A percentile compares a stretch with the other conserved stretches of the same genome.
These are phyloP conservation scores for Leccinum longicurvipes DNA, from an alignment of 768 basidiomycete genomes.

Conservation along the genomic window DNA sequence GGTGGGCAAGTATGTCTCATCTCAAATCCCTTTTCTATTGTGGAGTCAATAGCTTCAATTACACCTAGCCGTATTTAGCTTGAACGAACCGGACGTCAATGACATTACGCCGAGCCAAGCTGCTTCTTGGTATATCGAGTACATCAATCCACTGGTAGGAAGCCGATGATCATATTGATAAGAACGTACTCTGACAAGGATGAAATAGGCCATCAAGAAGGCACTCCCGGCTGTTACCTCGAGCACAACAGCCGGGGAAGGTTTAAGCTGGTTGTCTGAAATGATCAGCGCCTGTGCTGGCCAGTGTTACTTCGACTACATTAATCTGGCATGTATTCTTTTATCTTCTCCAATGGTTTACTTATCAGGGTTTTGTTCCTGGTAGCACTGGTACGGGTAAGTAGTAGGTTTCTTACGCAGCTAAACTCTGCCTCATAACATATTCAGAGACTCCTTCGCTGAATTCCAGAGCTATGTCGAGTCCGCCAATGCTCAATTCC, in stretches of 20 bases:
- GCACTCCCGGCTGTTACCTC: slow-evolving; percentile 38
- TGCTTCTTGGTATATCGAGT: slow-evolving; percentile 34
- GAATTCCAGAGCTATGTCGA: slow-evolving; percentile 30
- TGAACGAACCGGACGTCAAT: slow-evolving; percentile 37
- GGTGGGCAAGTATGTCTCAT: slow-evolving; percentile 30
- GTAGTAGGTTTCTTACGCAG: neutral
- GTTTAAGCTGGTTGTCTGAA: slow-evolving; percentile 34
- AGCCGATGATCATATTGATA: neutral
- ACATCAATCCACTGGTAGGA: slow-evolving; percentile 36
- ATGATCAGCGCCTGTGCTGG: slow-evolving; percentile 36
- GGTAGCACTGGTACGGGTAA: slow-evolving; percentile 31
- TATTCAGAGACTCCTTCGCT: slow-evolving; percentile 22
- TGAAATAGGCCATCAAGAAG: slow-evolving; percentile 33
- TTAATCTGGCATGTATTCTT: slow-evolving; percentile 29
- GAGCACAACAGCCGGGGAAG: slow-evolving; percentile 30
- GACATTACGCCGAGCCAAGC: slow-evolving; percentile 28
- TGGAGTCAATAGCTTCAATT: neutral
- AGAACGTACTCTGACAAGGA: neutral
- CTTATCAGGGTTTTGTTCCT: neutral
- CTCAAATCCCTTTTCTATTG: too few relatives aligned
- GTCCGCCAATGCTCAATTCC: slow-evolving; percentile 27
- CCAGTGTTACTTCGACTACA: slow-evolving; percentile 34
- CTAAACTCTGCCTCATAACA: neutral
- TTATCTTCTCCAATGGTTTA: neutral
- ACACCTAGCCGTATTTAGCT: slow-evolving; percentile 29